These are phyloP conservation scores for Pisolithus albus DNA, from an alignment of 768 basidiomycete species.

Conservation along the genomic window DNA sequence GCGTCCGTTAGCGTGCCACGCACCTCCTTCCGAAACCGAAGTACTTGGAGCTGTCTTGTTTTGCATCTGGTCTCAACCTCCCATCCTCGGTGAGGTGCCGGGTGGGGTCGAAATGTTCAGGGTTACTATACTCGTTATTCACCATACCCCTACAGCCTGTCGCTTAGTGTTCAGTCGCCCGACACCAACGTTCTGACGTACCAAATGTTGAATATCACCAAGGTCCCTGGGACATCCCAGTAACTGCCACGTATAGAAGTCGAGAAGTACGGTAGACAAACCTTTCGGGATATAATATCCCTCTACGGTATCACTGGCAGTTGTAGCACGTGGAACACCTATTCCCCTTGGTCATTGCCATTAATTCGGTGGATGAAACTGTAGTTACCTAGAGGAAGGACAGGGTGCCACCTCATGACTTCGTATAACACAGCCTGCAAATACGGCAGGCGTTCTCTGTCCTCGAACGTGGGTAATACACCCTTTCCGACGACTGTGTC, in stretches of 20 bases:
- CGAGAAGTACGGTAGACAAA: neutral
- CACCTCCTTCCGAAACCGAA: constrained; percentile 1
- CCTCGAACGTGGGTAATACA: constrained; percentile 19
- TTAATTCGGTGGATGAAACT: no score
- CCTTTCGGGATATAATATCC: constrained; percentile 18
- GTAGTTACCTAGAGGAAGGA: constrained; percentile 7
- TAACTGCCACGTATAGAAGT: neutral
- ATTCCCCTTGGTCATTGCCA: neutral
- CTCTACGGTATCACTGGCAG: constrained; percentile 11
- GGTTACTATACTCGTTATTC: neutral
- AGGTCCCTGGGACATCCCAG: neutral
- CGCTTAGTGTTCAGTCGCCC: no score
- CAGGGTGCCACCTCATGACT: constrained; percentile 17
- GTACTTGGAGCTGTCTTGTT: neutral
- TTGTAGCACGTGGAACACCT: neutral
- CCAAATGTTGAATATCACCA: neutral
- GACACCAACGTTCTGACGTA: neutral
- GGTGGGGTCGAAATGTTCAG: neutral
- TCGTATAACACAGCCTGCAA: constrained; percentile 21
- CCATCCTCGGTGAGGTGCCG: neutral
- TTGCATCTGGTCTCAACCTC: neutral
- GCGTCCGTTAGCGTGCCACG: neutral
- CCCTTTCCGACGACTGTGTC: constrained; percentile 17
- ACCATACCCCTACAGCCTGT: neutral
- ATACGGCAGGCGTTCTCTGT: constrained; percentile 20